A percentile compares a stretch with the other conserved stretches of the same genome.
These are phyloP conservation scores for Vigna nakashimae DNA, from an alignment of 306 rosid species.

Conservation along the genomic window DNA sequence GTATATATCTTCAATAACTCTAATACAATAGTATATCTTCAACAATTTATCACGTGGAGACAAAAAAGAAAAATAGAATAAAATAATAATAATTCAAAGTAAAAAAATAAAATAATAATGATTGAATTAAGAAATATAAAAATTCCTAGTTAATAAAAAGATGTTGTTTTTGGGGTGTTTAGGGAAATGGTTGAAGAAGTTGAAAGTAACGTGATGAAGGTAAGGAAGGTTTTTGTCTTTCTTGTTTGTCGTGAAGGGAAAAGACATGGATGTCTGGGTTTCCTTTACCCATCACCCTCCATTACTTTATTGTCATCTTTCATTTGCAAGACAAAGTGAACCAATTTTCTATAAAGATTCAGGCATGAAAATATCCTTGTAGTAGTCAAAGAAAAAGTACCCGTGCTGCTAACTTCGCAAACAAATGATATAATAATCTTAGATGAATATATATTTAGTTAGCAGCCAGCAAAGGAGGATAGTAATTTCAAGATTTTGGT, in stretches of 20 bases:
- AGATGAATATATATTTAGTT: constrained; percentile 27
- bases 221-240: constrained; percentile 28
- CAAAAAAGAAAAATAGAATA: too few species aligned
- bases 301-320: constrained; percentile 34
- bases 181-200: constrained; percentile 10
- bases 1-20: too few species aligned
- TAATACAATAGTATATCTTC: too few species aligned
- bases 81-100: too few species aligned
- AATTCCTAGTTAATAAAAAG: too few species aligned
- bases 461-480: not conserved
- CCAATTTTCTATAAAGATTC: constrained; percentile 51
- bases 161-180: not conserved
- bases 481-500: constrained; percentile 35
- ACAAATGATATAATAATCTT: constrained; percentile 26
- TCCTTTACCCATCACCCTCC: constrained; percentile 27
- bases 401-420: not conserved
- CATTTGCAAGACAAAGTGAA: constrained; percentile 45
- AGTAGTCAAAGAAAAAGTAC: constrained; percentile 40
- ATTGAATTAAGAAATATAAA: too few species aligned
- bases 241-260: constrained; percentile 35
- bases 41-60: too few species aligned
- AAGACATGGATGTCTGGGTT: constrained; percentile 44
- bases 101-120: too few species aligned
- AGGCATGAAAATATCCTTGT: constrained; percentile 39
- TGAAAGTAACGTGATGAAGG: constrained; percentile 37